Evolutionary conservation across 1,284 basidiomycete genomes (phyloP).

Genomic region (Entoloma clypeatum): DNA sequence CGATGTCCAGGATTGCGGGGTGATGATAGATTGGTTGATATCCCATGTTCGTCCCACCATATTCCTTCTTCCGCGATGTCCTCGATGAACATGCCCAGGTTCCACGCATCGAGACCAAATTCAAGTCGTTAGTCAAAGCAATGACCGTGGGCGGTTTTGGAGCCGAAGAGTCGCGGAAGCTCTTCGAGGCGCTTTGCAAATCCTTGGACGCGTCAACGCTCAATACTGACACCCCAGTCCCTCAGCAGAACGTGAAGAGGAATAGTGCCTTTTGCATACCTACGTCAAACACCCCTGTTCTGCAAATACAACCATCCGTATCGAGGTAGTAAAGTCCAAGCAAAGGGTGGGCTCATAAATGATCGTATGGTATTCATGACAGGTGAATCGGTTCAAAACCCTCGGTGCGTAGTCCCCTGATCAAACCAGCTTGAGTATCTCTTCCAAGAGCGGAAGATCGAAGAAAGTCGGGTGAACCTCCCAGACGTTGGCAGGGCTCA

Average conservation of each 20-base stretch:
- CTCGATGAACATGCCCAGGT: slow-evolving; percentile 25
- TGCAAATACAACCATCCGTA: slow-evolving; percentile 2
- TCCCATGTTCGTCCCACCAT: slow-evolving; percentile 19
- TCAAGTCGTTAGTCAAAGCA: slow-evolving; percentile 38
- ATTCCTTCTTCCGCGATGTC: not conserved
- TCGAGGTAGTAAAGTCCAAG: not conserved
- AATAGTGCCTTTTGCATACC: slow-evolving; percentile 7
- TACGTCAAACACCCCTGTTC: slow-evolving; percentile 6
- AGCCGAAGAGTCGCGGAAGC: slow-evolving; percentile 42
- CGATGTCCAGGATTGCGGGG: slow-evolving; percentile 40
- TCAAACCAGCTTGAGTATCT: too few relatives aligned
- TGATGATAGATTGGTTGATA: slow-evolving; percentile 33
- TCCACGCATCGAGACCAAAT: slow-evolving; percentile 33
- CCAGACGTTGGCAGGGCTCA: too few relatives aligned
- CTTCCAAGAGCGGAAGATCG: too few relatives aligned
- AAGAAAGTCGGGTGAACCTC: too few relatives aligned
- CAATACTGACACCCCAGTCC: slow-evolving; percentile 20
- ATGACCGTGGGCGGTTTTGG: slow-evolving; percentile 43
- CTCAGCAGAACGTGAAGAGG: not conserved
- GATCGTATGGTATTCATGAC: not conserved
- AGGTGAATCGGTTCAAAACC: too few relatives aligned
- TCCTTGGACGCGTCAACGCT: slow-evolving; percentile 34
- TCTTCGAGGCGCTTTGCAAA: slow-evolving; percentile 42
- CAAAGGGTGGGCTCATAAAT: not conserved
- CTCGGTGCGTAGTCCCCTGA: too few relatives aligned